Evolutionary conservation across 139 green algal genomes (phyloP).

Genomic region (Micromonas commoda): DNA sequence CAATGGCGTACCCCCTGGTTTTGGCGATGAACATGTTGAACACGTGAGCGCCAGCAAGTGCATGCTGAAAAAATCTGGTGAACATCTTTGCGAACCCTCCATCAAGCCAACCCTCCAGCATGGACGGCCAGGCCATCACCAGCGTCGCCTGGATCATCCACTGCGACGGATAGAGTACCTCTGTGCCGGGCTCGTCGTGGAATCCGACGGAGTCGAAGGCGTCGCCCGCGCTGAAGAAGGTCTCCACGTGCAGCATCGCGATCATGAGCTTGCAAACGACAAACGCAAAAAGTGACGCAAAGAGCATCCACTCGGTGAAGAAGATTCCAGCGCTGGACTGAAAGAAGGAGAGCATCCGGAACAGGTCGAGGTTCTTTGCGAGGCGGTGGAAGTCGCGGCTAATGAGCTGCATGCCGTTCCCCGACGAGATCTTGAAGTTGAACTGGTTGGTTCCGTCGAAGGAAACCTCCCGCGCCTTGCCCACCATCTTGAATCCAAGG

Average conservation of each 20-base stretch:
- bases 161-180: conserved; percentile 9
- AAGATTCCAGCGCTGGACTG: conserved; percentile 37
- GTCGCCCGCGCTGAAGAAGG: conserved; percentile 3
- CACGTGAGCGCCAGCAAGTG: neutral
- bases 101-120: conserved; percentile 12
- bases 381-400: conserved; percentile 69
- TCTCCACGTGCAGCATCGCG: conserved; percentile 3
- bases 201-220: conserved; percentile 13
- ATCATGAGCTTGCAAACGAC: conserved; percentile 15
- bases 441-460: conserved; percentile 88
- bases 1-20: neutral
- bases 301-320: conserved; percentile 23
- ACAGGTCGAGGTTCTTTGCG: conserved; percentile 66
- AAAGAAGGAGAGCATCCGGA: conserved; percentile 40
- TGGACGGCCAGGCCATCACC: conserved; percentile 13
- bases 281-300: neutral
- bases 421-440: conserved; percentile 73
- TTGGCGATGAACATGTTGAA: conserved; percentile 26
- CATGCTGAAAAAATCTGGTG: neutral
- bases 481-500: conserved; percentile 65
- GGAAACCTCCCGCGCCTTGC: conserved; percentile 81
- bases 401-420: conserved; percentile 80
- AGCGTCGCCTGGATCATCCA: conserved; percentile 7
- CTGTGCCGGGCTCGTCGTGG: neutral
- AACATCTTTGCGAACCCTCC: conserved; percentile 10